Base-by-base conservation (phyloP, 345 rosid species). In the Linum lewisii region DNA sequence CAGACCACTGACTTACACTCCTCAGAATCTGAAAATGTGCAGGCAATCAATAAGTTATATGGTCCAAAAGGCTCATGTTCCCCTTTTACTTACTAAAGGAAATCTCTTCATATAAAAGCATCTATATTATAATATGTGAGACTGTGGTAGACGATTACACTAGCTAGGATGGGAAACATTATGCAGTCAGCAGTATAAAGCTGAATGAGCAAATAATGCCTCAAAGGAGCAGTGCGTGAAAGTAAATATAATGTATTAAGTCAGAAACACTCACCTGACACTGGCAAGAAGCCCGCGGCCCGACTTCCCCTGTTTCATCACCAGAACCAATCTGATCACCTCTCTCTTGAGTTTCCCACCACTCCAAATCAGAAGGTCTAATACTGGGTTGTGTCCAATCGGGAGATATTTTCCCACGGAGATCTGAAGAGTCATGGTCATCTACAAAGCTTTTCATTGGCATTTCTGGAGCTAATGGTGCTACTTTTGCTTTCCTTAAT, bases 1-100 rank as follows among this genome's bases (percentile, higher is more conserved):
- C 93, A 64, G 97, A 94, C 99, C 99, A 90, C 69, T 90, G 97
- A 71, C 97, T 94, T 71, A 87, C 99, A 78, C 99, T 94, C 81
- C 99, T 79, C 74, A 90, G 73, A 65, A 94, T 81, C 99, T 90
- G 88, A 59, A 74, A 80, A 75, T 19, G 2, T 9, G 15, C 34
- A 29, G 34, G 11, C 21, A 38, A 38, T 8, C 11, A 8, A 38
- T 38, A 2, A 38, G 9, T 42, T 16, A 11, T 42, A 42, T 16
- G 34, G 34, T 29, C 4, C 4, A 29, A 29, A 29, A 1, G 34
- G 7, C 34, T 36, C 21, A 51, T 25, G 7, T n/a, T n/a, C n/a
- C n/a, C n/a, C n/a, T n/a, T n/a, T n/a, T n/a, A n/a, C n/a, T n/a
- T n/a, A n/a, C n/a, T n/a, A n/a, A n/a, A n/a, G n/a, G n/a, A n/a